Base-by-base conservation (phyloP, 345 rosid species). In the Boechera retrofracta region DNA sequence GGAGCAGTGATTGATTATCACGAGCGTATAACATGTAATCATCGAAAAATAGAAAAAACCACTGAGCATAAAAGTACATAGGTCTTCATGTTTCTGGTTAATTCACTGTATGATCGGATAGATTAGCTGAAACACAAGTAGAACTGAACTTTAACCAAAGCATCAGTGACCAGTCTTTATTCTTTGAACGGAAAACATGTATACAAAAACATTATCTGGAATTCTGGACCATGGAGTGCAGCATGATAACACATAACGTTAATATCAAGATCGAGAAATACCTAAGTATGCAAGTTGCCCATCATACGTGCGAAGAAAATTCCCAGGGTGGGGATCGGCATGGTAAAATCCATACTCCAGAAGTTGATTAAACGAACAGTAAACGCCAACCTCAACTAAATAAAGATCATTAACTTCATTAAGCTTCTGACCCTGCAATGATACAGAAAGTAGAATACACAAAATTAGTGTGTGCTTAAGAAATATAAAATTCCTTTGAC, bases 291-390 rank as follows among this genome's bases (percentile, higher is more conserved):
- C 98, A 52, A 94, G 89, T 79, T 89, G 90, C 75, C 98, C 97
- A 75, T 94, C 93, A 52, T 79, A 80, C 29, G 98, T 90, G 31
- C 98, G 94, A 29, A 94, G 84, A 82, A 91, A 90, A 77, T 94
- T 94, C 76, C 98, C 98, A 62, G 96, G 98, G 79, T 94, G 98
- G 69, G 98, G 98, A 87, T 94, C 98, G 53, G 98, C 98, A 88
- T 94, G 98, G 77, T 94, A 94, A 87, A 94, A 94, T 31, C 97
- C 98, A 71, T 82, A 78, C 76, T 94, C 97, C 86, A 94, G 76
- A 73, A 94, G 97, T 82, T 94, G 97, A 77, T 87, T 91, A 80
- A 94, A 91, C 6, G 97, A 94, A 86, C 98, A 91, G 86, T 94
- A 91, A 68, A 94, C 98, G 48, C 98, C 98, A 32, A 94, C 97